phyloP scores from a whole-genome alignment of 257 asterid species.

The Solanum gandarillasii region DNA sequence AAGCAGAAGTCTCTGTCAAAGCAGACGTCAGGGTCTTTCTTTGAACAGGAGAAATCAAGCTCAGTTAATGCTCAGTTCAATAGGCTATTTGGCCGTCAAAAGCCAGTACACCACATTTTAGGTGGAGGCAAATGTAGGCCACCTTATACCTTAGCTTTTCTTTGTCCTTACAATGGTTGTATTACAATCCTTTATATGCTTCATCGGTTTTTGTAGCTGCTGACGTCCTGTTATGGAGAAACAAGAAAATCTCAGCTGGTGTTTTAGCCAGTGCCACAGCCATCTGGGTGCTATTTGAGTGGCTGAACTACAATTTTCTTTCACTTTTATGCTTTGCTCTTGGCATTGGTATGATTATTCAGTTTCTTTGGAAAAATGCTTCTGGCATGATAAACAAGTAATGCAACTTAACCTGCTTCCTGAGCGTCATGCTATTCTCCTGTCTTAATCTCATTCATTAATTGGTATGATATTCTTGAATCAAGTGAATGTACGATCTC shows the following conservation, averaged over 20 bases:
- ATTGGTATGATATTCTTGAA: not conserved
- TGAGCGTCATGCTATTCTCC: not conserved
- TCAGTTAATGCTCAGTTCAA: conserved; percentile 33
- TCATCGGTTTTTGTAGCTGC: conserved; percentile 48
- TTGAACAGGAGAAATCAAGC: conserved; percentile 35
- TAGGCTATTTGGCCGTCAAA: conserved; percentile 72
- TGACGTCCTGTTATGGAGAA: conserved; percentile 77
- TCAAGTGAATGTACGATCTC: not conserved
- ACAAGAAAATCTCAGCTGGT: conserved; percentile 76
- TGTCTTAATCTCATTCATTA: not conserved
- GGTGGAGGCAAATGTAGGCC: conserved; percentile 83
- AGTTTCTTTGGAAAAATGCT: conserved; percentile 57
- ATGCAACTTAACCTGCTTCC: not conserved
- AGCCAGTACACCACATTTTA: conserved; percentile 59
- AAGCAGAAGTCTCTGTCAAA: conserved; percentile 44
- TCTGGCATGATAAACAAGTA: conserved; percentile 43
- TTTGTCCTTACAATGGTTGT: not conserved
- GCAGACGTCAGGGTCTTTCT: conserved; percentile 43
- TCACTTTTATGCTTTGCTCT: conserved; percentile 50
- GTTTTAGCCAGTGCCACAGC: conserved; percentile 49
- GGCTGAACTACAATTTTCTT: conserved; percentile 75
- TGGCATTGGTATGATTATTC: conserved; percentile 41
- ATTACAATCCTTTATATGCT: not conserved
- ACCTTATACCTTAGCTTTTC: not conserved
- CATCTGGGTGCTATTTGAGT: conserved; percentile 73